These are phyloP conservation scores for Ophiostoma angusticollis DNA, from an alignment of 2,329 filamentous ascomycete species.

Conservation along the genomic window DNA sequence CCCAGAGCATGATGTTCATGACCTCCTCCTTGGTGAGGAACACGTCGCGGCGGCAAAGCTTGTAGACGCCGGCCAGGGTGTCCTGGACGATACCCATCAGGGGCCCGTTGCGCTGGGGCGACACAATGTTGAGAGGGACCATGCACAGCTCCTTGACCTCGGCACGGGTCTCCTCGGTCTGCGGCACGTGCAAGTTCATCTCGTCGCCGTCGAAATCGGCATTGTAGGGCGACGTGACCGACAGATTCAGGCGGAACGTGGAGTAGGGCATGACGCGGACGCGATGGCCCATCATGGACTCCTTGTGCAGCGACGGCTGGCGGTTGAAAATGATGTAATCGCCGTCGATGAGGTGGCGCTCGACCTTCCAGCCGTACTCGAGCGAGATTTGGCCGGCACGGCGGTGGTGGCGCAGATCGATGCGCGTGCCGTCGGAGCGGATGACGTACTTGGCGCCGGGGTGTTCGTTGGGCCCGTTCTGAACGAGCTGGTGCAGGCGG, in stretches of 20 bases:
- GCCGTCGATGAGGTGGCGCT: conserved; percentile 88
- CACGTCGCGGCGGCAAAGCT: conserved; percentile 83
- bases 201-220: conserved; percentile 99
- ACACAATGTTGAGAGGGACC: conserved; percentile 98
- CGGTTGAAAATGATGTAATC: conserved; percentile 99
- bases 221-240: conserved; percentile 97
- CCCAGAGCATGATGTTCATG: conserved; percentile 96
- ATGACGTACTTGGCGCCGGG: conserved; percentile 96
- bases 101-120: conserved; percentile 89
- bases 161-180: conserved; percentile 90
- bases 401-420: conserved; percentile 89
- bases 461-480: conserved; percentile 88
- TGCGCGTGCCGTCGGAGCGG: conserved; percentile 80
- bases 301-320: conserved; percentile 97
- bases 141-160: conserved; percentile 91
- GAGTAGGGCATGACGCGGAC: conserved; percentile 98
- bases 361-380: conserved; percentile 97
- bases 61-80: conserved; percentile 91
- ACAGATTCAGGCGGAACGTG: conserved; percentile 93
- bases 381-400: conserved; percentile 73
- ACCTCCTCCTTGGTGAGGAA: conserved; percentile 84
- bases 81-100: conserved; percentile 99
- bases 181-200: conserved; percentile 99
- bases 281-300: conserved; percentile 99
- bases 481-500: conserved; percentile 76